Evolutionary conservation across 1,139 yeast genomes (phyloP).

Genomic region (Zygotorulaspora mrakii): DNA sequence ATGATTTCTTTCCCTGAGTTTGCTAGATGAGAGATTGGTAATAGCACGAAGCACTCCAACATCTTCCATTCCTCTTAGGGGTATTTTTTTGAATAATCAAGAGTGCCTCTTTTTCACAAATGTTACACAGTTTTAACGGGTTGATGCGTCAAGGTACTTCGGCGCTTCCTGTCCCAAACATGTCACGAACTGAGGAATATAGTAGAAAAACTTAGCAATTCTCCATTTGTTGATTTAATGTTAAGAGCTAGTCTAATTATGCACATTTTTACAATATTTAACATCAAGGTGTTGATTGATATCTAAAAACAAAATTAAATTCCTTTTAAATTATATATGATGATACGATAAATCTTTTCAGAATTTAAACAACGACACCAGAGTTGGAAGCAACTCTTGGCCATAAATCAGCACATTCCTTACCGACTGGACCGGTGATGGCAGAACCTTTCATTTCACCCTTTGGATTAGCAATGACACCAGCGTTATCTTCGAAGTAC

Average conservation of each 20-base stretch:
- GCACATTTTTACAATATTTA: too few relatives aligned
- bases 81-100: too few relatives aligned
- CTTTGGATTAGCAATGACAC: conserved; percentile 99
- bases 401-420: conserved; percentile 99
- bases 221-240: too few relatives aligned
- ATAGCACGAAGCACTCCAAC: conserved; percentile 14
- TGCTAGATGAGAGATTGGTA: conserved; percentile 43
- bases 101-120: too few relatives aligned
- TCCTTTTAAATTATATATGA: conserved; percentile 16
- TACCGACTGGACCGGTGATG: conserved; percentile 99
- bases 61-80: conserved; percentile 13
- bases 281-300: conserved; percentile 2
- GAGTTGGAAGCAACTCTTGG: conserved; percentile 99
- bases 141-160: too few relatives aligned
- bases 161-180: too few relatives aligned
- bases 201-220: background rate
- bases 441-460: conserved; percentile 99
- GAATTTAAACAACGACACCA: conserved; percentile 95
- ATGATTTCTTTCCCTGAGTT: conserved; percentile 52
- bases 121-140: too few relatives aligned
- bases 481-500: conserved; percentile 99
- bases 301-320: conserved; percentile 17
- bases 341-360: conserved; percentile 14
- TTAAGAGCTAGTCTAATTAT: too few relatives aligned
- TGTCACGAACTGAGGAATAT: too few relatives aligned